Percentiles rank a stretch among this genome's conserved stretches.
phyloP scores from a whole-genome alignment of 2,329 filamentous ascomycete species.

The Colletotrichum sp. region DNA sequence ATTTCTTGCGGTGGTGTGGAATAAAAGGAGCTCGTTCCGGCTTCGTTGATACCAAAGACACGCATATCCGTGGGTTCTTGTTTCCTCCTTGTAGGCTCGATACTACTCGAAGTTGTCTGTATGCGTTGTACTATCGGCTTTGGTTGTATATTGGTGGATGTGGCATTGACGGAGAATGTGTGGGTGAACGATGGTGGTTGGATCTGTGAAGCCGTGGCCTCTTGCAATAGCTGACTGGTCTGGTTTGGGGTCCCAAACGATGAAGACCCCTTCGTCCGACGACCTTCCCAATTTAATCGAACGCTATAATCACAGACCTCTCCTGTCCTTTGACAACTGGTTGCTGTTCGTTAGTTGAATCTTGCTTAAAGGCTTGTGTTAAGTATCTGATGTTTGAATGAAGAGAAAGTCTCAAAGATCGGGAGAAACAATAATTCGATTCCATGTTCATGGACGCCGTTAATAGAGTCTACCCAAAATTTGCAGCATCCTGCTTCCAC shows the following conservation, averaged over 20 bases:
- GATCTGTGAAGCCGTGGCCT: conserved; percentile 30
- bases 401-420: neutral
- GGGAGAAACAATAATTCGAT: neutral
- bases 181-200: conserved; percentile 41
- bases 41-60: neutral
- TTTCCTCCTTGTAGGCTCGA: neutral
- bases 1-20: neutral
- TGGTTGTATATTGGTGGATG: neutral
- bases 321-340: conserved; percentile 69
- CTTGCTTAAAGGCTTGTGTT: neutral
- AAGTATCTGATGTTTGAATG: neutral
- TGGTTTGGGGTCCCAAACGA: conserved; percentile 33
- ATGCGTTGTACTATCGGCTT: neutral
- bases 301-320: conserved; percentile 83
- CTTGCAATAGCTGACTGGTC: conserved; percentile 24
- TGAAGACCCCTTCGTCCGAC: conserved; percentile 63
- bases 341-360: neutral
- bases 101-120: neutral
- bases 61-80: neutral
- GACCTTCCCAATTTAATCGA: conserved; percentile 80
- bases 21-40: neutral
- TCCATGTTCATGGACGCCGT: neutral
- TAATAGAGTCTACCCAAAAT: neutral
- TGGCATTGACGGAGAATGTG: neutral
- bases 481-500: neutral